Conservation (phyloP, 371 early-diverging fungal species). For the Actinomucor elegans region DNA sequence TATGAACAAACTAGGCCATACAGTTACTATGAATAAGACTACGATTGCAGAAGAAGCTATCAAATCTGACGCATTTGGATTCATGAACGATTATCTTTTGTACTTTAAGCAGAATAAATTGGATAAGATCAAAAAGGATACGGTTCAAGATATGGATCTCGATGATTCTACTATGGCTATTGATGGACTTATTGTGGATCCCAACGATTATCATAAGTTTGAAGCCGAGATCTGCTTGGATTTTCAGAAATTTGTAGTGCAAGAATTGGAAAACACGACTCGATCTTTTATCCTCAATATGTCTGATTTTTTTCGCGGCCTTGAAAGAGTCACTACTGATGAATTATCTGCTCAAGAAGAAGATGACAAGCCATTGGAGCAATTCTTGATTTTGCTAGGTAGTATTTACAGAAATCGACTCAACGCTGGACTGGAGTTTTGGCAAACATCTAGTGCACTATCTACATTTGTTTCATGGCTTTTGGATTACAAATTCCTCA, state of each 20-base stretch:
- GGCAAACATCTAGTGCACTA: constrained; percentile 59
- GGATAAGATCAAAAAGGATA: not conserved
- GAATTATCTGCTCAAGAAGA: not conserved
- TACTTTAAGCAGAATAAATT: constrained; percentile 25
- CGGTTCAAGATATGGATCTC: not conserved
- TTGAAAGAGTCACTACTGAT: not conserved
- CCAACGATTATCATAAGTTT: constrained; percentile 25
- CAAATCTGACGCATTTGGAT: constrained; percentile 56
- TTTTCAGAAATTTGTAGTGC: constrained; percentile 42
- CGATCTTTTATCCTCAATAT: constrained; percentile 54
- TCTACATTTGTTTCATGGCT: constrained; percentile 75
- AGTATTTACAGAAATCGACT: constrained; percentile 68
- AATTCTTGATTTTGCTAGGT: constrained; percentile 62
- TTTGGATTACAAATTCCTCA: constrained; percentile 30
- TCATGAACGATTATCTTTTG: constrained; percentile 27
- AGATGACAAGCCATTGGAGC: constrained; percentile 41
- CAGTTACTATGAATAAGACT: not conserved
- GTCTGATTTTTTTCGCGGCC: constrained; percentile 23
- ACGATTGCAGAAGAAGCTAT: constrained; percentile 49
- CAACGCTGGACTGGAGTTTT: constrained; percentile 74
- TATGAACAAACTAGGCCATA: not conserved
- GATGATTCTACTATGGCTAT: constrained; percentile 21
- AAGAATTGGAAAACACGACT: constrained; percentile 45
- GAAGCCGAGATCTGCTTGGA: constrained; percentile 11
- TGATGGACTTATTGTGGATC: constrained; percentile 25